These are phyloP conservation scores for Pseudopithomyces maydicus DNA, from an alignment of 2,329 filamentous ascomycete species.

Conservation along the genomic window DNA sequence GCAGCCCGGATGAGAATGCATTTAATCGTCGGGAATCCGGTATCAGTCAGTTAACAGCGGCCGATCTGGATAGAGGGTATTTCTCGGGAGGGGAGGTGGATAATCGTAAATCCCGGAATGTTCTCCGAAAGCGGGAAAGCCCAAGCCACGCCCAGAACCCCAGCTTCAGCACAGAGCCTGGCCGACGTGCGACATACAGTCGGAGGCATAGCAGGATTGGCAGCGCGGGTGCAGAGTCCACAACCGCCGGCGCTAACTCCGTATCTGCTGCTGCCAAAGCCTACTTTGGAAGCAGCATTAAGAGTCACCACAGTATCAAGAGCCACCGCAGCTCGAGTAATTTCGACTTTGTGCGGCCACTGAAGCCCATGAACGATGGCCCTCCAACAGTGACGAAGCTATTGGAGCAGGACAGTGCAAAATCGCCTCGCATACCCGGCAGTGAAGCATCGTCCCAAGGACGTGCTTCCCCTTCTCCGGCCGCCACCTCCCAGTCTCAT, in stretches of 20 bases:
- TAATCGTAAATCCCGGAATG: conserved; percentile 70
- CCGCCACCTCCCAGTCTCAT: conserved; percentile 33
- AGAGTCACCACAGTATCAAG: conserved; percentile 38
- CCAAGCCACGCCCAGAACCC: conserved; percentile 69
- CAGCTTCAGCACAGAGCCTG: conserved; percentile 67
- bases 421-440: conserved; percentile 45
- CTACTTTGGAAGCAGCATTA: conserved; percentile 64
- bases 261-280: conserved; percentile 68
- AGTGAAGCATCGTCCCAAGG: conserved; percentile 57
- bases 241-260: conserved; percentile 59
- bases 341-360: conserved; percentile 45
- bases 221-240: conserved; percentile 78
- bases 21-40: conserved; percentile 34
- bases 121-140: conserved; percentile 74
- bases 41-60: conserved; percentile 40
- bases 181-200: conserved; percentile 67
- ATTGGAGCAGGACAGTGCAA: conserved; percentile 55
- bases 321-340: conserved; percentile 55
- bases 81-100: conserved; percentile 90
- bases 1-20: conserved; percentile 34
- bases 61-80: conserved; percentile 84
- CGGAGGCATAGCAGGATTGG: conserved; percentile 75
- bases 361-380: conserved; percentile 47
- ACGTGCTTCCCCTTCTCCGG: conserved; percentile 52
- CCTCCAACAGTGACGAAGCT: conserved; percentile 63